Evolutionary conservation across 2,329 filamentous ascomycete genomes (phyloP), one percentile per base, ranked within the genome.

Genomic region (Shiraia sp.): DNA sequence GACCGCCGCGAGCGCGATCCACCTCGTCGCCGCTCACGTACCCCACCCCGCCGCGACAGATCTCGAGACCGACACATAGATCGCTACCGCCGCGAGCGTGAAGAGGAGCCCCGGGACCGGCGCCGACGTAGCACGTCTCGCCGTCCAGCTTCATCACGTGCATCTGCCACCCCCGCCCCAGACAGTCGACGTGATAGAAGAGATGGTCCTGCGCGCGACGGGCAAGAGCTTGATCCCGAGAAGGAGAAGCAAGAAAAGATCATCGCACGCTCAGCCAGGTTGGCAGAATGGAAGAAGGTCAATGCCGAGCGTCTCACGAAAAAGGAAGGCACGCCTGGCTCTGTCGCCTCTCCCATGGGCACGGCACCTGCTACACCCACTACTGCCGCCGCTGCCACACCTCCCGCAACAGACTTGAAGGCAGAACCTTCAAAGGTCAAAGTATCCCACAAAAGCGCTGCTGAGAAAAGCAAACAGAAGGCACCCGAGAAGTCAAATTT

Each of bases 231-330:
- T 9, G 61, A 82, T 75, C 30, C 55, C 31, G 56, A 55, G 47
- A 57, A 49, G 29, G 36, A 51, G 13, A 47, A 52, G 23, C 51
- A 60, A 38, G 57, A 62, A 26, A 55, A 65, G 40, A 53, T 54
- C 32, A 57, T 48, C 6, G 52, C 53, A 23, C 55, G 55, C n/a
- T 51, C 47, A 19, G 57, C 51, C 14, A 64, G 57, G 50, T 49
- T 57, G 19, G 88, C 92, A 66, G 88, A 88, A 42, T 96, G 90
- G 91, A 96, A 96, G 72, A 92, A 91, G 71, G 86, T 42, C 36
- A 54, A 54, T 22, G 55, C 51, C 13, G 51, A 59, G 48, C 51
- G 55, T 9, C 52, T 90, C 65, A 77, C 78, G 5, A 87, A 89
- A 51, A 83, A 84, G 63, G 85, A 86, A 81, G 55, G 56, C 36